Evolutionary conservation across 2,329 filamentous ascomycete species (phyloP).

Genomic region (Periglandula ipomoeae): DNA sequence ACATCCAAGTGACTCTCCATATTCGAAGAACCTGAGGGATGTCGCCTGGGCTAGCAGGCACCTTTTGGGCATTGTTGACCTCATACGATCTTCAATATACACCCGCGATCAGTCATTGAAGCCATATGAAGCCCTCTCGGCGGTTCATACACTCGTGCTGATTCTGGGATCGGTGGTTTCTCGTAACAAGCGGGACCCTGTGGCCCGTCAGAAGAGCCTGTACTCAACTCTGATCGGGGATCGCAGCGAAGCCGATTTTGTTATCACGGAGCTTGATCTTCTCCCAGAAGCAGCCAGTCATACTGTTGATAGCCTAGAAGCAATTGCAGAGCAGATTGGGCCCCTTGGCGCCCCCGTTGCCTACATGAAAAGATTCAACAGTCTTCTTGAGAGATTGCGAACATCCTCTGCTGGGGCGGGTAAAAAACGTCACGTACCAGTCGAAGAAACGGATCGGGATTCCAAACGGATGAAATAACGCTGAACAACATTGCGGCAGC

Average conservation of each 20-base stretch:
- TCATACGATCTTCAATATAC: conserved; percentile 34
- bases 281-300: conserved; percentile 35
- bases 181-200: conserved; percentile 28
- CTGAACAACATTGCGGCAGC: too few relatives aligned
- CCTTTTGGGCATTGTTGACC: conserved; percentile 32
- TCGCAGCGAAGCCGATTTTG: conserved; percentile 30
- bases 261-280: conserved; percentile 33
- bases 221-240: conserved; percentile 40
- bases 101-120: conserved; percentile 27
- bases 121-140: conserved; percentile 31
- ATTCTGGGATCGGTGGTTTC: conserved; percentile 36
- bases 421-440: conserved; percentile 22
- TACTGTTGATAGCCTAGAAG: conserved; percentile 30
- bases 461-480: conserved; percentile 26
- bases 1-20: too few relatives aligned
- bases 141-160: conserved; percentile 37
- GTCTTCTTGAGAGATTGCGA: conserved; percentile 22
- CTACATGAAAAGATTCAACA: conserved; percentile 27
- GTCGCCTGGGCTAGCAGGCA: conserved; percentile 42
- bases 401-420: conserved; percentile 17
- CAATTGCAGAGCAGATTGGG: conserved; percentile 22
- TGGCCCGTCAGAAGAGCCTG: conserved; percentile 29
- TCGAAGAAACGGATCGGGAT: conserved; percentile 16
- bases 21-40: conserved; percentile 13
- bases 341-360: conserved; percentile 23